phyloP scores from a whole-genome alignment of 768 basidiomycete genomes.

The Termitomyces sp. region DNA sequence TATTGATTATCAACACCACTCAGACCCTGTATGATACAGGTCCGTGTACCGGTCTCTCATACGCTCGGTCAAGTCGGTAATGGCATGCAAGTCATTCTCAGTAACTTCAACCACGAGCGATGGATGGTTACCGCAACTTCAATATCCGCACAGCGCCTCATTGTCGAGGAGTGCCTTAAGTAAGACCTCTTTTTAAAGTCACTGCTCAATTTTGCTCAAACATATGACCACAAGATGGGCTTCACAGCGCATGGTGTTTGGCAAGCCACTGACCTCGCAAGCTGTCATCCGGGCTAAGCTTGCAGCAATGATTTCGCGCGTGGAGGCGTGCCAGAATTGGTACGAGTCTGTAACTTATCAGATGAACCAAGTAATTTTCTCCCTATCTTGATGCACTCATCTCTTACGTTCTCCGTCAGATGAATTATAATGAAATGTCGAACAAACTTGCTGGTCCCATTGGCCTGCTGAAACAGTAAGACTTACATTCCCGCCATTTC shows the following conservation, averaged over 20 bases:
- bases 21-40: constrained; percentile 16
- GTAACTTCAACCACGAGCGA: constrained; percentile 87
- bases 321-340: constrained; percentile 86
- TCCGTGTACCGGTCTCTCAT: constrained; percentile 81
- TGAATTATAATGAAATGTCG: constrained; percentile 83
- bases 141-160: constrained; percentile 69
- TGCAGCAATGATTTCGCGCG: constrained; percentile 84
- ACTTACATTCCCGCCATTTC: constrained; percentile 3
- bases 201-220: background rate
- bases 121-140: constrained; percentile 82
- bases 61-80: constrained; percentile 84
- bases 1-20: background rate
- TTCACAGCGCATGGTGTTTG: constrained; percentile 85
- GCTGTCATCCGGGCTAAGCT: constrained; percentile 89
- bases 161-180: constrained; percentile 92
- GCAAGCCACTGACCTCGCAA: constrained; percentile 78
- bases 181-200: constrained; percentile 24
- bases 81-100: constrained; percentile 80
- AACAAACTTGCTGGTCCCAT: constrained; percentile 86
- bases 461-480: constrained; percentile 84
- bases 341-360: constrained; percentile 87
- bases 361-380: constrained; percentile 75
- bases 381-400: background rate
- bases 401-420: constrained; percentile 37
- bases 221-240: constrained; percentile 59